Evolutionary conservation across 176 grass and related monocot genomes (phyloP).

Genomic region (Aegilops bicornis): DNA sequence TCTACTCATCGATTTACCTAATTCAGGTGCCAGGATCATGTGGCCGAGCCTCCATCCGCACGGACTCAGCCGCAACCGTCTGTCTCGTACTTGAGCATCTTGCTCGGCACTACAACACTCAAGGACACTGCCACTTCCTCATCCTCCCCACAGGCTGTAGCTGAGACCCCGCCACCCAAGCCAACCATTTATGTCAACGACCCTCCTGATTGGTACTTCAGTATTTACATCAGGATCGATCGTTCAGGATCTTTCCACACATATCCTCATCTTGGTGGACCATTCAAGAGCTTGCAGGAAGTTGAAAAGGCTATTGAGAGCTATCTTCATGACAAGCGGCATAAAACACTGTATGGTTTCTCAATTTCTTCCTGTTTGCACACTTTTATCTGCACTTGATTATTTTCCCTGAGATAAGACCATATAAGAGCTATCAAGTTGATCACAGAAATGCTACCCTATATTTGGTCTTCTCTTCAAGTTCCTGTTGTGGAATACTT

Average conservation of each 20-base stretch:
- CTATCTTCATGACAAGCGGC: background rate
- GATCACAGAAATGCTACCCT: background rate
- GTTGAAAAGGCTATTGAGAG: background rate
- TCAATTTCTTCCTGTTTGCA: background rate
- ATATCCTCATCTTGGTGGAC: background rate
- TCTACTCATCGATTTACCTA: background rate
- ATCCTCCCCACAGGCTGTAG: background rate
- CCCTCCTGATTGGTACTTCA: background rate
- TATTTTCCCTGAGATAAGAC: background rate
- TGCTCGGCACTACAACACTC: background rate
- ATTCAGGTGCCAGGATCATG: background rate
- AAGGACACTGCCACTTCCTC: background rate
- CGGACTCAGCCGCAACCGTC: background rate
- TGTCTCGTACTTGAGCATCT: background rate
- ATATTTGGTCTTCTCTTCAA: background rate
- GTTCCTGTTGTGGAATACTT: background rate
- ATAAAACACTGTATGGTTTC: constrained; percentile 4
- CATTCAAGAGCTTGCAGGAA: background rate
- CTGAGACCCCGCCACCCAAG: background rate
- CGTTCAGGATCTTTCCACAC: background rate
- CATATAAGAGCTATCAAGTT: background rate
- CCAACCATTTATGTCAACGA: background rate
- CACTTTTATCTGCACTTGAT: background rate
- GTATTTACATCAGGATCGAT: background rate
- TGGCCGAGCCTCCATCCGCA: background rate